phyloP scores from a whole-genome alignment of 192 early-diverging fungal genomes.

The Coemansia guatemalensis region DNA sequence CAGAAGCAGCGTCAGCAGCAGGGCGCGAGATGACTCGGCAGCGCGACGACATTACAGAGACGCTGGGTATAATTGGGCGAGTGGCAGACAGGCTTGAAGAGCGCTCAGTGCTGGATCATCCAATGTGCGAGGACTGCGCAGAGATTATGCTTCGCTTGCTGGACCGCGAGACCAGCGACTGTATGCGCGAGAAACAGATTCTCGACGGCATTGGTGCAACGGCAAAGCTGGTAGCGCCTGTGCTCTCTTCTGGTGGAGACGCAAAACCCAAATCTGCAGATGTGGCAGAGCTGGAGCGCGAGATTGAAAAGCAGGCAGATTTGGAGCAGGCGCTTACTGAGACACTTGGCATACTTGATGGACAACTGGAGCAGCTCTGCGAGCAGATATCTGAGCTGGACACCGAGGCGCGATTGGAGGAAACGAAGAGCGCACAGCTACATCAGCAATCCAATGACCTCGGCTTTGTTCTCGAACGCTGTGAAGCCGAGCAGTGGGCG shows the following conservation, averaged over 20 bases:
- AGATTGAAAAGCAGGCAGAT: slow-evolving; percentile 55
- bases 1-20: background rate
- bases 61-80: slow-evolving; percentile 50
- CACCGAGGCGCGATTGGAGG: slow-evolving; percentile 53
- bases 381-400: slow-evolving; percentile 52
- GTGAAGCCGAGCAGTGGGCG: slow-evolving; percentile 76
- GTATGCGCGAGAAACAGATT: slow-evolving; percentile 70
- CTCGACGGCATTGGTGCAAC: slow-evolving; percentile 71
- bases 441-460: slow-evolving; percentile 80
- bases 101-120: slow-evolving; percentile 74
- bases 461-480: slow-evolving; percentile 59
- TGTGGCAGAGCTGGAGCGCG: slow-evolving; percentile 54
- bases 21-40: background rate
- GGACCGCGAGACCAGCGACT: slow-evolving; percentile 68
- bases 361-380: slow-evolving; percentile 43
- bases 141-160: slow-evolving; percentile 72
- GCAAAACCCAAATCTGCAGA: slow-evolving; percentile 17
- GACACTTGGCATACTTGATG: slow-evolving; percentile 49
- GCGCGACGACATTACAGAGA: slow-evolving; percentile 34
- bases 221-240: slow-evolving; percentile 47
- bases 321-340: slow-evolving; percentile 46
- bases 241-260: too few relatives aligned
- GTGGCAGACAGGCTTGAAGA: slow-evolving; percentile 79
- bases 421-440: slow-evolving; percentile 29
- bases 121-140: slow-evolving; percentile 90